phyloP scores from a whole-genome alignment of 164 flowering plant genomes.

The Liriodendron chinense region DNA sequence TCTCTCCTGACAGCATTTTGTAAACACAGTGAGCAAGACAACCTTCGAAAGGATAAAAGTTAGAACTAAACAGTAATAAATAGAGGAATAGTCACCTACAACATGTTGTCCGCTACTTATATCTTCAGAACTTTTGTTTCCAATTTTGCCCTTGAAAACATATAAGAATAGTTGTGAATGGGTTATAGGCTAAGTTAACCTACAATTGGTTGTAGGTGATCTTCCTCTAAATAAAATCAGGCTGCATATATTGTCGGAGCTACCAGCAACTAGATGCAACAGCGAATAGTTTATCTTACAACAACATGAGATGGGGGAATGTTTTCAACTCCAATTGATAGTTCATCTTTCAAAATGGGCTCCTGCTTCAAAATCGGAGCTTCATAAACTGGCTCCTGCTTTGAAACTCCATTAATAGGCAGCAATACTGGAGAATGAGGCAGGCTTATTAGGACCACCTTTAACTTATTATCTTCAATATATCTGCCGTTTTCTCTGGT shows the following conservation, averaged over 20 bases:
- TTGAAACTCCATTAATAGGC: conserved; percentile 39
- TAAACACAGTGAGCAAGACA: background rate
- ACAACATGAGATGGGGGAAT: conserved; percentile 2
- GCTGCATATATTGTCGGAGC: background rate
- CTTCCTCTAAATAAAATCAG: background rate
- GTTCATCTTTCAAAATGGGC: conserved; percentile 8
- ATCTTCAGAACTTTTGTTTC: background rate
- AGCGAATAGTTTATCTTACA: background rate
- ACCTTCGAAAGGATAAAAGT: background rate
- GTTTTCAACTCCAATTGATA: conserved; percentile 6
- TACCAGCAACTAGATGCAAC: background rate
- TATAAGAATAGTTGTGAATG: background rate
- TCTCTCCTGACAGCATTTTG: too few relatives aligned
- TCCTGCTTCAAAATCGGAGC: conserved; percentile 2
- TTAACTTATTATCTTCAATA: conserved; percentile 76
- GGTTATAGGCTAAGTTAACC: background rate
- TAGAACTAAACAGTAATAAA: background rate
- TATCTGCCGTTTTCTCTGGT: conserved; percentile 51
- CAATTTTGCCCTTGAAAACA: background rate
- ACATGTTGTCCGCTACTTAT: background rate
- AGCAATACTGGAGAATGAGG: conserved; percentile 51
- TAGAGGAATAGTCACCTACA: background rate
- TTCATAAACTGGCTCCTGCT: conserved; percentile 3
- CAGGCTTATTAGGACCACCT: conserved; percentile 56
- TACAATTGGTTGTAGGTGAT: background rate